A percentile compares a stretch with the other conserved stretches of the same genome.
These are phyloP conservation scores for Phaeosphaeria sp. DNA, from an alignment of 2,329 filamentous ascomycete species.

Conservation along the genomic window DNA sequence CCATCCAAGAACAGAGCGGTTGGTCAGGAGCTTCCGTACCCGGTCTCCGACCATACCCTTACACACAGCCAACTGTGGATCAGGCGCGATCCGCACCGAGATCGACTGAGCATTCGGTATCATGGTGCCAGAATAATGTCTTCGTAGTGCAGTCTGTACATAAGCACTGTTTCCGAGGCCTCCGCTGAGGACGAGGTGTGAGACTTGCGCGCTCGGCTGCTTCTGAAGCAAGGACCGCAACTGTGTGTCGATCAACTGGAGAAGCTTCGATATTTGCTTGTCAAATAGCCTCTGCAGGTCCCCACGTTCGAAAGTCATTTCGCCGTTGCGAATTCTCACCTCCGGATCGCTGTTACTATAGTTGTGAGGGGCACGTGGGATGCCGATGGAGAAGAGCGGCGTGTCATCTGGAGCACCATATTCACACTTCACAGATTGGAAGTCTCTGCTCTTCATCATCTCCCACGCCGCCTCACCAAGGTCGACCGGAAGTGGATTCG, in stretches of 20 bases:
- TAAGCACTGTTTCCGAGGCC: constrained; percentile 54
- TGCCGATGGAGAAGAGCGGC: constrained; percentile 43
- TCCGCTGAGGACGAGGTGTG: constrained; percentile 52
- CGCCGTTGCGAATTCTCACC: constrained; percentile 41
- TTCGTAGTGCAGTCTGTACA: constrained; percentile 45
- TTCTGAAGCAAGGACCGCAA: constrained; percentile 37
- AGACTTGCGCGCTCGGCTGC: constrained; percentile 36
- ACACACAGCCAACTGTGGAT: constrained; percentile 63
- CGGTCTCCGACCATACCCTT: constrained; percentile 61
- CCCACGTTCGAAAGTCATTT: constrained; percentile 42
- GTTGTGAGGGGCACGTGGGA: constrained; percentile 40
- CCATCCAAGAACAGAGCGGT: constrained; percentile 53
- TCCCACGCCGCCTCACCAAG: constrained; percentile 48
- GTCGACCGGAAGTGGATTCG: constrained; percentile 33
- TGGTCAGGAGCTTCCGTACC: constrained; percentile 55
- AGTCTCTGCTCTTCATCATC: constrained; percentile 51
- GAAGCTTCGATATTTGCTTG: constrained; percentile 44
- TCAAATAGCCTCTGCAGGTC: constrained; percentile 46
- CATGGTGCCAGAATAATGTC: constrained; percentile 38
- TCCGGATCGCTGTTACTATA: constrained; percentile 41
- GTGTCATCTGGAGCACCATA: constrained; percentile 48
- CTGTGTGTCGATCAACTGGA: constrained; percentile 45
- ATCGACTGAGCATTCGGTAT: constrained; percentile 34
- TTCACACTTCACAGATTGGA: constrained; percentile 51
- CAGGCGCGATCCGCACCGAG: constrained; percentile 48